A percentile compares a stretch with the other conserved stretches of the same genome.
phyloP scores from a whole-genome alignment of 257 asterid genomes.

The Solanum piurae region DNA sequence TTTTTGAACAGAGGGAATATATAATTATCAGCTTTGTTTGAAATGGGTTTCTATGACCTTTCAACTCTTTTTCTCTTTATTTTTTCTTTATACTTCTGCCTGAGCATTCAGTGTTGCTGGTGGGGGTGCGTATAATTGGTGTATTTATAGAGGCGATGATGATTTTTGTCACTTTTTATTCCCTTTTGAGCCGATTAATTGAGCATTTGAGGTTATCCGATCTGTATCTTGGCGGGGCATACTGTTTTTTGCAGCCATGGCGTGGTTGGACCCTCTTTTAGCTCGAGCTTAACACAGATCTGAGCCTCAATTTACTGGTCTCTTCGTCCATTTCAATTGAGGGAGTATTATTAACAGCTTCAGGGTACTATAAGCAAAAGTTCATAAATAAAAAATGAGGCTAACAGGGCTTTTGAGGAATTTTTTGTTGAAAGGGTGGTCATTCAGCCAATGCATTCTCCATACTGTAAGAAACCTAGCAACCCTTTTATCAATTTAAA shows the following conservation, averaged over 20 bases:
- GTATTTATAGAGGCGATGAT: constrained; percentile 5
- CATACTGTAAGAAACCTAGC: background rate
- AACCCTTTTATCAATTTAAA: background rate
- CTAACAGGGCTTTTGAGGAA: background rate
- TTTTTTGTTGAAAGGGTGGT: constrained; percentile 30
- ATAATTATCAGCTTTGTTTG: background rate
- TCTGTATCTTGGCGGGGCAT: background rate
- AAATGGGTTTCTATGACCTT: background rate
- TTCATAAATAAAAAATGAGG: background rate
- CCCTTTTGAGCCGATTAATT: background rate
- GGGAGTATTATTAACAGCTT: background rate
- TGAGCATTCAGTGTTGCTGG: background rate
- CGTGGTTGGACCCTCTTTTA: background rate
- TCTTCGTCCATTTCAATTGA: background rate
- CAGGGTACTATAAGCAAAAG: background rate
- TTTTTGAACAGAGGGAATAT: background rate
- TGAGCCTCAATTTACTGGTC: background rate
- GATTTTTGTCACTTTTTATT: background rate
- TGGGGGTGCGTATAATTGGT: background rate
- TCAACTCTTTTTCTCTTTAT: background rate
- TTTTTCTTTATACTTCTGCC: background rate
- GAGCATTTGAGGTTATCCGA: background rate
- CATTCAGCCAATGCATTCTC: constrained; percentile 7
- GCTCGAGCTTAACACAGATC: background rate
- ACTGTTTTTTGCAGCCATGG: constrained; percentile 6